phyloP scores from a whole-genome alignment of 2,329 filamentous ascomycete species.

The Periconia sp. region DNA sequence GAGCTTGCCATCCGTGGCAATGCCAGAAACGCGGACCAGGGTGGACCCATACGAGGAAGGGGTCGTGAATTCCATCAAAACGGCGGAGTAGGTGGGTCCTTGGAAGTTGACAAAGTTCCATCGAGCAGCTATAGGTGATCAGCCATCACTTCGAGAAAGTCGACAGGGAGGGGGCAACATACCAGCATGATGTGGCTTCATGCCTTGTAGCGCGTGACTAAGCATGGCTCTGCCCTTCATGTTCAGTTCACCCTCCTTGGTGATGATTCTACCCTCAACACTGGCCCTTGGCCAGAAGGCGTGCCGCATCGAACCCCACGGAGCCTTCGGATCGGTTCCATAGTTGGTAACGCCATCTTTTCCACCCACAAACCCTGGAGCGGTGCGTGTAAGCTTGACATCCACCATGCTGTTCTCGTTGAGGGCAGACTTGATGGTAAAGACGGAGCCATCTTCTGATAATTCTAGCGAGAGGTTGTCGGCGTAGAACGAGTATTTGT shows the following conservation, averaged over 20 bases:
- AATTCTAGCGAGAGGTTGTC: conserved; percentile 83
- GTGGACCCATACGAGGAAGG: conserved; percentile 90
- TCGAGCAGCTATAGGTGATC: conserved; percentile 59
- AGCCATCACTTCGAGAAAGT: conserved; percentile 7
- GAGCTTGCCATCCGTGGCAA: conserved; percentile 80
- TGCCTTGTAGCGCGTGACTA: conserved; percentile 86
- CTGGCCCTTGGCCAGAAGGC: conserved; percentile 90
- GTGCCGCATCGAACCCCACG: conserved; percentile 92
- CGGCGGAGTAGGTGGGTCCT: conserved; percentile 78
- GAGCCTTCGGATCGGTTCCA: conserved; percentile 80
- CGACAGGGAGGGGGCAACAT: conserved; percentile 24
- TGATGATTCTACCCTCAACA: conserved; percentile 81
- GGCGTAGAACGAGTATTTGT: conserved; percentile 81
- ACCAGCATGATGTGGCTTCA: conserved; percentile 98
- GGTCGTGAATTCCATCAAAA: conserved; percentile 96
- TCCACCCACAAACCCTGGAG: conserved; percentile 83
- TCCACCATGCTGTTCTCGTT: conserved; percentile 83
- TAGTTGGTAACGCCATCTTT: conserved; percentile 82
- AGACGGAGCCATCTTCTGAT: conserved; percentile 78
- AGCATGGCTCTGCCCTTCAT: conserved; percentile 80
- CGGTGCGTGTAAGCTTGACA: conserved; percentile 72
- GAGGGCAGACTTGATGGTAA: conserved; percentile 86
- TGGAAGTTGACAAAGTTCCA: conserved; percentile 98
- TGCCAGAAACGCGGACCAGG: conserved; percentile 76
- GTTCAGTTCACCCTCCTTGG: conserved; percentile 77